Base-by-base conservation (phyloP, 805 yeast species). In the Groenewaldozyma tartarivorans region DNA sequence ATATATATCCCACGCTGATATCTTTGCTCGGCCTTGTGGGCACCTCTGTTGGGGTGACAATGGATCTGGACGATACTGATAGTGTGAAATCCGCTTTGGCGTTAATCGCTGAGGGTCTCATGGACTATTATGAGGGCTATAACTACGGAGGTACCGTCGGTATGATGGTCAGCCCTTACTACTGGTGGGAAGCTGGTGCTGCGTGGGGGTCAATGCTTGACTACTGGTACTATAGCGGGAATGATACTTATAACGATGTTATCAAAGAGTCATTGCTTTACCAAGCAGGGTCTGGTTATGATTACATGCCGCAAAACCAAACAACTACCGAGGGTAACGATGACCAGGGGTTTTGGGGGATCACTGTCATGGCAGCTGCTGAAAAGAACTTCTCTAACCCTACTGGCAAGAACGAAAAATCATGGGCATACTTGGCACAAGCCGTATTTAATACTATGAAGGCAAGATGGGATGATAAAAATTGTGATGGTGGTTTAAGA, bases 151-250 rank as follows among this genome's bases (percentile, higher is more conserved):
- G 88, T 5, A 73, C 87, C 3, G 67, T 83, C 20, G 98, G 97
- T 33, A 78, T 82, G 87, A 88, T 92, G 60, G 67, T 79, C 9
- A 65, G 69, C 55, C 97, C 97, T 0, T 88, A 90, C 69, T 90
- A 90, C 69, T 90, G 97, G 98, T 88, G 96, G 96, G 86, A 87
- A 64, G 95, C 96, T 6, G 97, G 97, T 50, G 94, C 88, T 46
- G 95, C 90, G 1, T 86, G 87, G 84, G 95, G 95, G 5, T 69
- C 82, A 16, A 66, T 90, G 71, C 56, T 90, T 34, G 96, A 87
- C 58, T 81, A 82, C 61, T 71, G 85, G 64, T 77, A 58, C 50
- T 79, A 69, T 57, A 75, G 84, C 58, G 73, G 79, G 30, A 81
- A 88, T 58, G 72, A 71, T 48, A 75, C 88, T 1, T 83, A 75